These are phyloP conservation scores for Volvox africanus DNA, from an alignment of 139 green algal species.

Conservation along the genomic window DNA sequence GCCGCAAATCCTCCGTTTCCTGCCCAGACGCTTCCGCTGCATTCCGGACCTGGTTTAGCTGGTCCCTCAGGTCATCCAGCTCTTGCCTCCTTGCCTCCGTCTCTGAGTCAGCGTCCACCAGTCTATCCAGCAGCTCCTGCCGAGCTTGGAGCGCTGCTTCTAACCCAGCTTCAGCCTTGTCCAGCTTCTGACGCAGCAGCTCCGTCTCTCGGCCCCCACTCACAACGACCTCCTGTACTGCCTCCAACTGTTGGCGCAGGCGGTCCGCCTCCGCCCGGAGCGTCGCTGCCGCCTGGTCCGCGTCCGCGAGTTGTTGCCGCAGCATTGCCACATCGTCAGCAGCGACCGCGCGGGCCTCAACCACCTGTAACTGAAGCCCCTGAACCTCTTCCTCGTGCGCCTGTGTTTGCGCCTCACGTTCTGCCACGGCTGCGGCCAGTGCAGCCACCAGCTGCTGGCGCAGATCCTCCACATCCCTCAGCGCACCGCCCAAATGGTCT, in stretches of 20 bases:
- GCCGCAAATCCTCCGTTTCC: neutral
- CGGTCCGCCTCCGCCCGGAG: neutral
- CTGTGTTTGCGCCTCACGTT: neutral
- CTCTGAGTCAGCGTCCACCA: neutral
- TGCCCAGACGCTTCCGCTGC: neutral
- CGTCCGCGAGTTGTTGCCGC: neutral
- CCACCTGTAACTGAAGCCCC: neutral
- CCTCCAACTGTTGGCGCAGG: neutral
- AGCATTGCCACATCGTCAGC: neutral
- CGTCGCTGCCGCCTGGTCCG: neutral
- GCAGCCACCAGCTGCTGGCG: constrained; percentile 15
- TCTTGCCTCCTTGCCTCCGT: neutral
- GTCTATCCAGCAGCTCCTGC: neutral
- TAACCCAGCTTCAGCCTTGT: neutral
- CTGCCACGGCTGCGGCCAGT: neutral
- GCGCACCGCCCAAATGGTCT: neutral
- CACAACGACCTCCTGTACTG: neutral
- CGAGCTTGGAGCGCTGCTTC: neutral
- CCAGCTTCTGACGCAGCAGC: neutral
- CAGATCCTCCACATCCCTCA: neutral
- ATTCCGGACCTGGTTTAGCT: neutral
- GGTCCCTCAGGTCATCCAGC: neutral
- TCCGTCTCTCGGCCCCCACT: neutral
- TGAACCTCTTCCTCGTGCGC: neutral
- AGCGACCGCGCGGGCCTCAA: neutral